Base-by-base conservation (phyloP, 2,329 filamentous ascomycete species). In the Cladobotryum mycophilum region DNA sequence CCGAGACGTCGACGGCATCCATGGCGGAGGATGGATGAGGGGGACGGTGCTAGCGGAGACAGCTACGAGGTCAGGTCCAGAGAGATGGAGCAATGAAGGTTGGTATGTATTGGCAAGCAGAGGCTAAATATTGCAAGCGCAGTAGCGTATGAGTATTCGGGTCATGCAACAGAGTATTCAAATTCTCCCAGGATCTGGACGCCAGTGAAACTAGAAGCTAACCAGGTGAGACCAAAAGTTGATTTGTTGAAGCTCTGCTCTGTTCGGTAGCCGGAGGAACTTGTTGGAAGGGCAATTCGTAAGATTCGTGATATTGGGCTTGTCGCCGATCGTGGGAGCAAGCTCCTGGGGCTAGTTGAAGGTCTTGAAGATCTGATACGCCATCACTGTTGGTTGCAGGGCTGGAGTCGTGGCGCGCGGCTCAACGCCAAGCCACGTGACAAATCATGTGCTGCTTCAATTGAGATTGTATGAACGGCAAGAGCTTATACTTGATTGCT, bases 1-100 rank as follows among this genome's bases (percentile, higher is more conserved):
- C 76, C 48, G 80, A 82, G 60, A 75, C 76, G 65, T 83, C 80
- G 67, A 73, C 70, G 60, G 68, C 69, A 60, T 73, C 70, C 79
- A 82, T 82, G 49, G 57, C 70, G 65, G 38, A 51, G 38, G 42
- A 30, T 52, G 18, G 51, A 51, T 46, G 44, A 22, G 45, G 38
- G 46, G 37, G 53, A 41, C 52, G 41, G 48, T 42, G 57, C 56
- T 52, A 44, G 53, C 55, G 56, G 56, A 57, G 55, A 56, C 56
- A 61, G 64, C 65, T 66, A 66, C 64, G 65, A 67, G 65, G 65
- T 55, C 65, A 48, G 45, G 17, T 25, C 36, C n/a, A 25, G 35
- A 35, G 47, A 45, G 22, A 44, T 9, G 6, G 9, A 30, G 25
- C 25, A 30, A 8, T 30, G 9, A 30, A 30, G 9, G 25, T 30